Evolutionary conservation across 2,329 filamentous ascomycete genomes (phyloP).

Genomic region (Chalara sp.): DNA sequence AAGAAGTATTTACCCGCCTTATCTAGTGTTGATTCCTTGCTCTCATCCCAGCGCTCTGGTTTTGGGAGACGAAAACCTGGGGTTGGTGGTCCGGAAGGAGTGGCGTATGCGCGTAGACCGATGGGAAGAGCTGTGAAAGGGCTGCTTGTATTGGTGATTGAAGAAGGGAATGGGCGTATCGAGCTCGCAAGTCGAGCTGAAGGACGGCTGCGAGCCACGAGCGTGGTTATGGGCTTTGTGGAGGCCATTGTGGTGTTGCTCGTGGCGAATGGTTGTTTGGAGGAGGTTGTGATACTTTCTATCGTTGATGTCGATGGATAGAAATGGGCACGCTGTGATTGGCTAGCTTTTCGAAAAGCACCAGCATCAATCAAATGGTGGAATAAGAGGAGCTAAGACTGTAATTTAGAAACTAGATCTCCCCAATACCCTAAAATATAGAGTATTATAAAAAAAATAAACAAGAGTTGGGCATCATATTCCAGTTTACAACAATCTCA

Average conservation of each 20-base stretch:
- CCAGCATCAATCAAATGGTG: slow-evolving; percentile 6
- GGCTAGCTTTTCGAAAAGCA: slow-evolving; percentile 12
- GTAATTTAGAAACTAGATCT: neutral
- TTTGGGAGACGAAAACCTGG: slow-evolving; percentile 72
- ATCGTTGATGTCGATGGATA: neutral
- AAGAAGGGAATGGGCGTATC: slow-evolving; percentile 18
- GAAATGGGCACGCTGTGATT: slow-evolving; percentile 11
- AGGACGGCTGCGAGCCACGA: slow-evolving; percentile 28
- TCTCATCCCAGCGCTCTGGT: slow-evolving; percentile 73
- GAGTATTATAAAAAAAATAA: too few species aligned
- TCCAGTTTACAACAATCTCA: too few species aligned
- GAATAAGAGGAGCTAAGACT: neutral
- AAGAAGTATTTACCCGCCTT: slow-evolving; percentile 91
- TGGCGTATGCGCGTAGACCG: slow-evolving; percentile 36
- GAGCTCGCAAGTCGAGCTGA: slow-evolving; percentile 19
- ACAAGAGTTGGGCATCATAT: too few species aligned
- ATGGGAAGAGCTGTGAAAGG: slow-evolving; percentile 24
- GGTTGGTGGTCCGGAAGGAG: slow-evolving; percentile 72
- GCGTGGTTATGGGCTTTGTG: slow-evolving; percentile 28
- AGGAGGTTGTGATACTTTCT: slow-evolving; percentile 1
- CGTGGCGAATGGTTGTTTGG: slow-evolving; percentile 18
- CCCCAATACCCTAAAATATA: too few species aligned
- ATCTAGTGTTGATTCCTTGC: slow-evolving; percentile 70
- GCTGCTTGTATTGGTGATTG: neutral
- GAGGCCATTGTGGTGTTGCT: slow-evolving; percentile 28